phyloP scores from a whole-genome alignment of 2,329 filamentous ascomycete species.

The Sporothrix sp. region DNA sequence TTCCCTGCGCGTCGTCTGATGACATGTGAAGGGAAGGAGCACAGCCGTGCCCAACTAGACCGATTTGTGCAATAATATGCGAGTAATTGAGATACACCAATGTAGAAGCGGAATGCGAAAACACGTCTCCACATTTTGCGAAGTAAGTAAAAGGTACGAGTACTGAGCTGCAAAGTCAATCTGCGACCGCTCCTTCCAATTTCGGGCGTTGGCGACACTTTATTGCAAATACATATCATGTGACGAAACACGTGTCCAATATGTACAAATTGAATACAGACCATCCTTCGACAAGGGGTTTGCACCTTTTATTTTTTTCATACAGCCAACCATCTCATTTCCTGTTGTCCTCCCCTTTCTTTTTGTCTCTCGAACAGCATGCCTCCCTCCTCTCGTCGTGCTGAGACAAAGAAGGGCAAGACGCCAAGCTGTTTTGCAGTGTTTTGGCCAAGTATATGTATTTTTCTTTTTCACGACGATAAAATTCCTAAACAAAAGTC shows the following conservation, averaged over 20 bases:
- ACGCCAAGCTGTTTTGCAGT: slow-evolving; percentile 3
- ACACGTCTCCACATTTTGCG: not conserved
- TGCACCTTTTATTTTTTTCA: not conserved
- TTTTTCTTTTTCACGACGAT: no score
- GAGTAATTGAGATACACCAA: not conserved
- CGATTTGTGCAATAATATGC: not conserved
- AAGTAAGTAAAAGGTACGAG: not conserved
- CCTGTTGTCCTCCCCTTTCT: not conserved
- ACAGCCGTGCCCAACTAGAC: not conserved
- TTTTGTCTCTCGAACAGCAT: not conserved
- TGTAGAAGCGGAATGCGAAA: not conserved
- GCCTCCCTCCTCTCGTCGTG: not conserved
- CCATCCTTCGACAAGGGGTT: no score
- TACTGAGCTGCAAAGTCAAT: no score
- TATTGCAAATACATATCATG: not conserved
- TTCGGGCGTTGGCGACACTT: not conserved
- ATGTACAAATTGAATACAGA: no score
- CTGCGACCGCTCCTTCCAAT: not conserved
- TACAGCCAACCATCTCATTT: no score
- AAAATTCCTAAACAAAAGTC: not conserved
- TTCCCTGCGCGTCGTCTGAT: no score
- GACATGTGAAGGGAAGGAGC: slow-evolving; percentile 3
- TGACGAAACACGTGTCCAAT: not conserved
- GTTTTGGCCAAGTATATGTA: slow-evolving; percentile 14
- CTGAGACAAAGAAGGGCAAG: not conserved